A percentile compares a stretch with the other conserved stretches of the same genome.
Conservation (phyloP, 1,284 basidiomycete genomes). For the Gymnopus androsaceus region DNA sequence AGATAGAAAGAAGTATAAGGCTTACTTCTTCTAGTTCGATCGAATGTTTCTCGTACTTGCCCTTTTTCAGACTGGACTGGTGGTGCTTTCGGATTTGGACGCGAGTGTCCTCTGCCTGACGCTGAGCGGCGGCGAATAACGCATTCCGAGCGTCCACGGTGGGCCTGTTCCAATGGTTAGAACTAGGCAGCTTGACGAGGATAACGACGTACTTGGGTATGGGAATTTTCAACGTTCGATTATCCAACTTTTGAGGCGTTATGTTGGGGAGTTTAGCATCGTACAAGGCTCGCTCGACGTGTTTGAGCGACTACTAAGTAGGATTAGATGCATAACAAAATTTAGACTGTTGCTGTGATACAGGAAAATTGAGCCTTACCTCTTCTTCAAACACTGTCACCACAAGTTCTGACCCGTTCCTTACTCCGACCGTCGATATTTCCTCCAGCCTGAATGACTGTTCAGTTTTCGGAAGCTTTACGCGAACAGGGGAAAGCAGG, state of each 20-base stretch:
- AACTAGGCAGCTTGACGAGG: constrained; percentile 8
- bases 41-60: constrained; percentile 67
- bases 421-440: constrained; percentile 74
- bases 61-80: constrained; percentile 64
- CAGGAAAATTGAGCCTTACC: constrained; percentile 42
- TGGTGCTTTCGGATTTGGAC: constrained; percentile 71
- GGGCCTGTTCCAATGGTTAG: constrained; percentile 46
- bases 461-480: constrained; percentile 46
- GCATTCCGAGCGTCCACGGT: constrained; percentile 70
- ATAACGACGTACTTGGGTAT: constrained; percentile 64
- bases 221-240: constrained; percentile 71
- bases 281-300: constrained; percentile 71
- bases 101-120: constrained; percentile 73
- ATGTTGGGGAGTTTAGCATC: constrained; percentile 70
- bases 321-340: constrained; percentile 13
- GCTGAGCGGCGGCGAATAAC: constrained; percentile 53
- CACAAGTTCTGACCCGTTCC: constrained; percentile 70
- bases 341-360: constrained; percentile 6
- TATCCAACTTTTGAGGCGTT: constrained; percentile 68
- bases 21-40: constrained; percentile 64
- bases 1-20: constrained; percentile 14
- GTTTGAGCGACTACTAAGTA: constrained; percentile 65
- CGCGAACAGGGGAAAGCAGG: constrained; percentile 67
- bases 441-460: constrained; percentile 57
- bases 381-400: constrained; percentile 76